phyloP scores from a whole-genome alignment of 1,284 basidiomycete species.

The Lignosus rhinocerotis region DNA sequence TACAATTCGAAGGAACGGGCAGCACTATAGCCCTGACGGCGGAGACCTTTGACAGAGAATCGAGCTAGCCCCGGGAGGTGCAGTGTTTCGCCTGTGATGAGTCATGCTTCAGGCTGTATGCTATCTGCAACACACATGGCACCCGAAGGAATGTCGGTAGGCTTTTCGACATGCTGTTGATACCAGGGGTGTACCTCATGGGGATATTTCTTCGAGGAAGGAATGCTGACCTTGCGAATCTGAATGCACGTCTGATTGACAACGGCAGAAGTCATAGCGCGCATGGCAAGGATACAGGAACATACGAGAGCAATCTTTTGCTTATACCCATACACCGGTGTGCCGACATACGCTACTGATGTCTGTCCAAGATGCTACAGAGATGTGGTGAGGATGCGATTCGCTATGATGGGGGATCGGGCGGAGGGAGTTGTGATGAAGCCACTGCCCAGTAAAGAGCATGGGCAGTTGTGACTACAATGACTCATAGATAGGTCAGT shows the following conservation, averaged over 20 bases:
- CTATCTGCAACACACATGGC: no score
- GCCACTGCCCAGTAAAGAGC: background rate
- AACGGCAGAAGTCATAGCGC: background rate
- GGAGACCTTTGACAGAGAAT: no score
- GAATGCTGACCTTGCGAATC: background rate
- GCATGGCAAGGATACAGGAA: background rate
- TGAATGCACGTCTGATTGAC: background rate
- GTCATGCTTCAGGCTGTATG: no score
- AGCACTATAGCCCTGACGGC: no score
- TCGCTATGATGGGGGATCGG: background rate
- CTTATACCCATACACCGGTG: background rate
- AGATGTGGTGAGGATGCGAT: background rate
- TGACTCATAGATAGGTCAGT: conserved; percentile 12
- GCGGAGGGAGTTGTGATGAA: background rate
- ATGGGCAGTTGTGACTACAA: conserved; percentile 1
- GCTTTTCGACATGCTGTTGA: background rate
- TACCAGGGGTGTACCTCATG: background rate
- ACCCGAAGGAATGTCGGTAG: background rate
- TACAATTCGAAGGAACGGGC: no score
- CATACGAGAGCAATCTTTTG: background rate
- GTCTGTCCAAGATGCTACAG: conserved; percentile 1
- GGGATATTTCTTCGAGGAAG: background rate
- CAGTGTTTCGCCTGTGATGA: no score
- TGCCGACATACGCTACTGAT: background rate
- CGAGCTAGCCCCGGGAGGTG: no score